A percentile compares a stretch with the other conserved stretches of the same genome.
Conservation (phyloP, 1,284 basidiomycete species). For the Golubevia sp. region DNA sequence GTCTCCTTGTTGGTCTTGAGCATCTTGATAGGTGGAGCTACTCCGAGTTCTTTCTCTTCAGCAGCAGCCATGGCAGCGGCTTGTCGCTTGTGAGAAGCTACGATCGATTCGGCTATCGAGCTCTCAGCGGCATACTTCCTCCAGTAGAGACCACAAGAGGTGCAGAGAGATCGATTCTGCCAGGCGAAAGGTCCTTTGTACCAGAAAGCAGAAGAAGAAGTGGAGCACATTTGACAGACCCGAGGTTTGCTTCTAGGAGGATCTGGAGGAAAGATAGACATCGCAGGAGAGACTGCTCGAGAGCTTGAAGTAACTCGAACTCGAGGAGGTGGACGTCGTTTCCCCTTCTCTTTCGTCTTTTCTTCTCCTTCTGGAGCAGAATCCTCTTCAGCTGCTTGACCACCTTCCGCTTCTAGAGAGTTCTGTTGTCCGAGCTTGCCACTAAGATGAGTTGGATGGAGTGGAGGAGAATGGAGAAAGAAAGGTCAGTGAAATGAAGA, state of each 20-base stretch:
- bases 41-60: constrained; percentile 32
- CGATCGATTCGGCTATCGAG: constrained; percentile 19
- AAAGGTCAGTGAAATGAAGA: neutral
- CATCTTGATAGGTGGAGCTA: constrained; percentile 34
- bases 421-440: constrained; percentile 10
- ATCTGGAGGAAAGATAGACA: constrained; percentile 19
- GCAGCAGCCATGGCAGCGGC: constrained; percentile 19
- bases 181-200: constrained; percentile 46
- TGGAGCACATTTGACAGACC: constrained; percentile 48
- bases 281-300: constrained; percentile 41
- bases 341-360: constrained; percentile 6
- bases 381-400: constrained; percentile 1
- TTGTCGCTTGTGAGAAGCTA: constrained; percentile 34
- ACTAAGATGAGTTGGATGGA: neutral
- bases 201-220: constrained; percentile 39
- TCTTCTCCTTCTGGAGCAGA: neutral
- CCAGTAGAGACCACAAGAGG: constrained; percentile 56
- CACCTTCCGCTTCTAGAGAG: constrained; percentile 17
- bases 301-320: constrained; percentile 23
- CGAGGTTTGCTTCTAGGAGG: neutral
- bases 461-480: neutral
- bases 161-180: constrained; percentile 42
- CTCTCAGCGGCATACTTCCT: constrained; percentile 56
- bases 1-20: constrained; percentile 19
- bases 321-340: constrained; percentile 4